Percentiles rank a stretch among this genome's conserved stretches.
Conservation (phyloP, 208 protist species). For the Lotmaria passim region DNA sequence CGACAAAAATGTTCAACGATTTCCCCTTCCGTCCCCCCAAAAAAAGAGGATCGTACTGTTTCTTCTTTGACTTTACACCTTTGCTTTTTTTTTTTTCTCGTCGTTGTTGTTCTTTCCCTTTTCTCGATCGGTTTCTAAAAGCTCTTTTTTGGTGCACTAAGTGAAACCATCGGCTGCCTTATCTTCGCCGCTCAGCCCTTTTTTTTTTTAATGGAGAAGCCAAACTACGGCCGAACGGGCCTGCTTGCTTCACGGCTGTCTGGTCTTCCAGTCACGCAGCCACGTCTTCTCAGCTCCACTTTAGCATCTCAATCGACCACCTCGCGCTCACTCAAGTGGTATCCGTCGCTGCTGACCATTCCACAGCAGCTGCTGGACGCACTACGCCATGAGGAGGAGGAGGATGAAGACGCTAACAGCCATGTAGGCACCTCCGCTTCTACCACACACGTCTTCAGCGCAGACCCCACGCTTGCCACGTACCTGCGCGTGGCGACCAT, state of each 20-base stretch:
- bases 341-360: slow-evolving; percentile 69
- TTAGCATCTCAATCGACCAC: neutral
- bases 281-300: slow-evolving; percentile 25
- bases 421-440: neutral
- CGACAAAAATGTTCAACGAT: too few relatives aligned
- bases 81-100: slow-evolving; percentile 19
- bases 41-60: too few relatives aligned
- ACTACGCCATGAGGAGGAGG: slow-evolving; percentile 39
- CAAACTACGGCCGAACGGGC: slow-evolving; percentile 81
- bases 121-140: too few relatives aligned
- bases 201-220: slow-evolving; percentile 50
- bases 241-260: slow-evolving; percentile 44
- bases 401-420: neutral
- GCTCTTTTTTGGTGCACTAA: too few relatives aligned
- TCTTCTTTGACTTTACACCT: neutral
- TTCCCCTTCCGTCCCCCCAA: too few relatives aligned
- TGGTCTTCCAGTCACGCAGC: slow-evolving; percentile 47
- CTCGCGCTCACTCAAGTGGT: slow-evolving; percentile 60
- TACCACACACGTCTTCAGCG: slow-evolving; percentile 16
- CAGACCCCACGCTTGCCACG: slow-evolving; percentile 40
- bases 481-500: slow-evolving; percentile 60
- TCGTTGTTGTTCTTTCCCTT: slow-evolving; percentile 12
- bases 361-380: slow-evolving; percentile 74
- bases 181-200: too few relatives aligned
- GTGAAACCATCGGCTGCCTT: too few relatives aligned